These are phyloP conservation scores for Stephania yunnanensis DNA, from an alignment of 164 flowering plant species.

Conservation along the genomic window DNA sequence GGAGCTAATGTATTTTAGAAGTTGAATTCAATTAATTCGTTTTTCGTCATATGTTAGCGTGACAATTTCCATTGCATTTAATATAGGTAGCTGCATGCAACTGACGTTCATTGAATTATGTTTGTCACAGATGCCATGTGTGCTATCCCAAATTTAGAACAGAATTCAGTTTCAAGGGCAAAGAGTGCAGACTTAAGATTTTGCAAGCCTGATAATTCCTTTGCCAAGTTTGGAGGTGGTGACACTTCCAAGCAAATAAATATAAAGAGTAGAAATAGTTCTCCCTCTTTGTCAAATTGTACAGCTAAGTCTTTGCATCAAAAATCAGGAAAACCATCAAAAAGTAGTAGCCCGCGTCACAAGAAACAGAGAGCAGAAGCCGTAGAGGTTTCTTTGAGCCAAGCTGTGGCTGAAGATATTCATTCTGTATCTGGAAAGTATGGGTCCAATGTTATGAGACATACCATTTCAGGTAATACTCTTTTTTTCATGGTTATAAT, in stretches of 20 bases:
- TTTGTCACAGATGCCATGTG: slow-evolving; percentile 25
- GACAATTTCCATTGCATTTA: neutral
- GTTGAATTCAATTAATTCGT: neutral
- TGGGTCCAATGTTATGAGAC: slow-evolving; percentile 26
- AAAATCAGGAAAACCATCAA: slow-evolving; percentile 33
- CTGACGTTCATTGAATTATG: slow-evolving; percentile 8
- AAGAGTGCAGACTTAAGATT: slow-evolving; percentile 24
- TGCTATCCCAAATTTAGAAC: slow-evolving; percentile 20
- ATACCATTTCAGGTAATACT: slow-evolving; percentile 27
- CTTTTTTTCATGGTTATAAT: neutral
- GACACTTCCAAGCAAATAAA: slow-evolving; percentile 15
- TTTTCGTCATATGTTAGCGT: neutral
- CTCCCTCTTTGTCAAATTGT: slow-evolving; percentile 17
- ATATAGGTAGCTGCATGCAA: neutral
- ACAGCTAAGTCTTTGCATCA: slow-evolving; percentile 29
- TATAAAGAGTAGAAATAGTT: slow-evolving; percentile 16
- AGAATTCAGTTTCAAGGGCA: slow-evolving; percentile 20
- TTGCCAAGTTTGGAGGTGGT: slow-evolving; percentile 21
- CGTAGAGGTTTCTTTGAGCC: slow-evolving; percentile 27
- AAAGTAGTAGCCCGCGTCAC: slow-evolving; percentile 32
- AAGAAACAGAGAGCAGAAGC: slow-evolving; percentile 40
- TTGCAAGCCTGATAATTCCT: slow-evolving; percentile 17
- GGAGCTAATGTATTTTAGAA: neutral
- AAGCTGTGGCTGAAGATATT: slow-evolving; percentile 26
- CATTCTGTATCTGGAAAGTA: slow-evolving; percentile 24